Evolutionary conservation across 2,329 filamentous ascomycete species (phyloP).

Genomic region (Epichloe uncinata): DNA sequence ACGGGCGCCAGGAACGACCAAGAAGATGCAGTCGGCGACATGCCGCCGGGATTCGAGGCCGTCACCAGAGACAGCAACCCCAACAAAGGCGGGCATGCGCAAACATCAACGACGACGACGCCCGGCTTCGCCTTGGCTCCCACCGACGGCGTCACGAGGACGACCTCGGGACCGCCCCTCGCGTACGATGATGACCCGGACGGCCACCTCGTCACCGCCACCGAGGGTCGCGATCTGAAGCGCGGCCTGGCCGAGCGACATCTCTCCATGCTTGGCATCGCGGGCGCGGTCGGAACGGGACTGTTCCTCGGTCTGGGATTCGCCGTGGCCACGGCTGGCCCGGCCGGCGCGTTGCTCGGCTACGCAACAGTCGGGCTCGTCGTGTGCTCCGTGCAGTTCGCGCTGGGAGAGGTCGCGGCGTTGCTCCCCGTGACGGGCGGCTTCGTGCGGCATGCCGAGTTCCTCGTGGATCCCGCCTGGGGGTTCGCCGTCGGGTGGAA

Average conservation of each 20-base stretch:
- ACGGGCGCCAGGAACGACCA: no score
- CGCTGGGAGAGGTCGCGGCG: conserved; percentile 46
- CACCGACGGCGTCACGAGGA: not conserved
- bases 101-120: not conserved
- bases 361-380: conserved; percentile 44
- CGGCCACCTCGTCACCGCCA: conserved; percentile 31
- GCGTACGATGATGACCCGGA: conserved; percentile 11
- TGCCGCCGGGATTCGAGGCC: no score
- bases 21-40: no score
- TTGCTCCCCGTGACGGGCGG: conserved; percentile 49
- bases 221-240: conserved; percentile 36
- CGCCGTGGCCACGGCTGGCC: conserved; percentile 37
- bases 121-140: not conserved
- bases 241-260: conserved; percentile 29
- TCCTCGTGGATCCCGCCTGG: conserved; percentile 48
- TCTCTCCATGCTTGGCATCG: conserved; percentile 49
- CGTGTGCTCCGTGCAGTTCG: conserved; percentile 43
- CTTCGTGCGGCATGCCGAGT: conserved; percentile 46
- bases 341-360: conserved; percentile 33
- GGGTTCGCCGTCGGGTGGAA: conserved; percentile 43
- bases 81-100: not conserved
- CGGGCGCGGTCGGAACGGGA: conserved; percentile 47
- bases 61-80: no score
- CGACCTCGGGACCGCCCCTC: not conserved
- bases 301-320: conserved; percentile 45